Conservation (phyloP, 2,329 filamentous ascomycete genomes). For the Acrocalymma vagum region DNA sequence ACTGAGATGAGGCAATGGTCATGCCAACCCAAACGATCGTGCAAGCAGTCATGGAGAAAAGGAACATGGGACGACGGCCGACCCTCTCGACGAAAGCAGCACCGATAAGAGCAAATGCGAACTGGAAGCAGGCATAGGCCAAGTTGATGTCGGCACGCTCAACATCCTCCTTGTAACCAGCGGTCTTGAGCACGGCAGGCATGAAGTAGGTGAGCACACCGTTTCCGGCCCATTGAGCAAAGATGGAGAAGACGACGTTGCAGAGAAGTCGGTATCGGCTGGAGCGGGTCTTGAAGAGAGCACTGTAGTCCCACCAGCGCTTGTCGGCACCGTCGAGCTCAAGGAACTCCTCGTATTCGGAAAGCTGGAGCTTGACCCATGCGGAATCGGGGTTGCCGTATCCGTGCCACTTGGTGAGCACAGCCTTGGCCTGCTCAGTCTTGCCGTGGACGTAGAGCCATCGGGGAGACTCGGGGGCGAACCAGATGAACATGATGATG, state of each 20-base stretch:
- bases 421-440: conserved; percentile 60
- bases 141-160: conserved; percentile 49
- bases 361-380: conserved; percentile 39
- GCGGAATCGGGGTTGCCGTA: conserved; percentile 48
- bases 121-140: conserved; percentile 42
- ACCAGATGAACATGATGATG: conserved; percentile 55
- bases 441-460: conserved; percentile 65
- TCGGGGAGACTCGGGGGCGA: conserved; percentile 67
- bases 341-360: conserved; percentile 33
- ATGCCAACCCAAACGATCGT: conserved; percentile 37
- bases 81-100: conserved; percentile 43
- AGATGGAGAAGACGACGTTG: conserved; percentile 38
- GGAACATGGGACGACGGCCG: conserved; percentile 42
- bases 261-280: conserved; percentile 26
- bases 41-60: conserved; percentile 30
- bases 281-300: conserved; percentile 7
- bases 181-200: conserved; percentile 42
- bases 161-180: conserved; percentile 41
- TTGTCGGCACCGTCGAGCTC: conserved; percentile 13
- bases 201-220: conserved; percentile 38
- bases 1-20: conserved; percentile 13
- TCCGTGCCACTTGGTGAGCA: conserved; percentile 66
- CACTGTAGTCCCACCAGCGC: conserved; percentile 15
- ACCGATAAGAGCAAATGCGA: conserved; percentile 44
- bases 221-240: conserved; percentile 43